phyloP scores from a whole-genome alignment of 495 filamentous ascomycete species.

The Cercophora samala region DNA sequence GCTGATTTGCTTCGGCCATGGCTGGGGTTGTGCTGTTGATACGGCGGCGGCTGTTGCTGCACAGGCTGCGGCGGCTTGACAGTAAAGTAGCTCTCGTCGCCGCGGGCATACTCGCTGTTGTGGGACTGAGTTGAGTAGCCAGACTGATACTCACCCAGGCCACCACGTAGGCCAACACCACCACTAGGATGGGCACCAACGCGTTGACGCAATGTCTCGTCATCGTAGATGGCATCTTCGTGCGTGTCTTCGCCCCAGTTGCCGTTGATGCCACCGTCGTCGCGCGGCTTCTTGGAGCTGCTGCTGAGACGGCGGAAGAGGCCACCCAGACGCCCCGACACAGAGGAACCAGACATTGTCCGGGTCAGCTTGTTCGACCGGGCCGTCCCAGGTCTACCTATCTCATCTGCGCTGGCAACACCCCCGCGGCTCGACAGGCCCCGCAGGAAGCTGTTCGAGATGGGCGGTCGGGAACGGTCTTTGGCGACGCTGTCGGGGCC shows the following conservation, averaged over 20 bases:
- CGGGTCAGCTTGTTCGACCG: slow-evolving; percentile 52
- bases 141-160: slow-evolving; percentile 25
- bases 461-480: slow-evolving; percentile 33
- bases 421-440: slow-evolving; percentile 41
- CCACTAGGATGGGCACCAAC: slow-evolving; percentile 4
- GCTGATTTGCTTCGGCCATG: slow-evolving; percentile 1
- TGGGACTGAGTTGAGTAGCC: slow-evolving; percentile 17
- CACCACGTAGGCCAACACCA: slow-evolving; percentile 38
- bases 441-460: slow-evolving; percentile 33
- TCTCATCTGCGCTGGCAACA: slow-evolving; percentile 41
- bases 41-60: slow-evolving; percentile 6
- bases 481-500: slow-evolving; percentile 24
- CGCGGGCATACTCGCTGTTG: slow-evolving; percentile 36
- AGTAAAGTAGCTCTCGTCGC: slow-evolving; percentile 46
- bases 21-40: slow-evolving; percentile 14
- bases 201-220: slow-evolving; percentile 15
- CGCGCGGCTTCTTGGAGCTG: slow-evolving; percentile 38
- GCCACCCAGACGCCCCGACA: slow-evolving; percentile 35
- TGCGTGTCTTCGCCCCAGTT: slow-evolving; percentile 43
- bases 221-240: slow-evolving; percentile 33
- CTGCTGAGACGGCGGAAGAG: slow-evolving; percentile 54
- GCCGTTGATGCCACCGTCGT: slow-evolving; percentile 53
- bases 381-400: slow-evolving; percentile 38
- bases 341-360: slow-evolving; percentile 30
- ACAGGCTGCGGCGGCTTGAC: slow-evolving; percentile 31